Evolutionary conservation across 2,329 filamentous ascomycete genomes (phyloP).

Genomic region (Sphaerostilbella broomeana): DNA sequence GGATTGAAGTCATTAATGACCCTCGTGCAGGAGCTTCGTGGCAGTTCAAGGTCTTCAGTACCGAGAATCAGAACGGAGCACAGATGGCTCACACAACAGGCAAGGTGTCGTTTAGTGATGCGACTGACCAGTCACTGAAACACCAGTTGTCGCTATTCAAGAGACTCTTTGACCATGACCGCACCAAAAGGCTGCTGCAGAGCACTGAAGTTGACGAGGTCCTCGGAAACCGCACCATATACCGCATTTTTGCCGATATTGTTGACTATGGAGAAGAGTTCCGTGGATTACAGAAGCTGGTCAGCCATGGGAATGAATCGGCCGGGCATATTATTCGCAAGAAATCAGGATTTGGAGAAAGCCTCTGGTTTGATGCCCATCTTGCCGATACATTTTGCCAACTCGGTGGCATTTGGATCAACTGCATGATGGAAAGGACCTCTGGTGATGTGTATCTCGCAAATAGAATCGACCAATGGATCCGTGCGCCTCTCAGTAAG

Average conservation of each 20-base stretch:
- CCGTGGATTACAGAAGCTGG: slow-evolving; percentile 24
- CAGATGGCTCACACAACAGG: slow-evolving; percentile 2
- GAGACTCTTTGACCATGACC: slow-evolving; percentile 25
- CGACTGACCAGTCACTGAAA: neutral
- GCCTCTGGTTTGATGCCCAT: slow-evolving; percentile 22
- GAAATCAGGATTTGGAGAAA: slow-evolving; percentile 5
- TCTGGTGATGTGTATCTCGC: slow-evolving; percentile 28
- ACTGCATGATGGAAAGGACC: slow-evolving; percentile 26
- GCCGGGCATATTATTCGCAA: slow-evolving; percentile 24
- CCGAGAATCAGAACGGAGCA: neutral
- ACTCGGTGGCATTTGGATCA: slow-evolving; percentile 31
- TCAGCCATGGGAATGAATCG: slow-evolving; percentile 22
- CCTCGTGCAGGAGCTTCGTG: neutral
- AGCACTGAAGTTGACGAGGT: slow-evolving; percentile 24
- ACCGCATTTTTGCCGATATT: slow-evolving; percentile 27
- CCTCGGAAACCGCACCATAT: slow-evolving; percentile 31
- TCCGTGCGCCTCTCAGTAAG: slow-evolving; percentile 23
- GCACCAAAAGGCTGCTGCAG: slow-evolving; percentile 24
- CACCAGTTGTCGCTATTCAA: slow-evolving; percentile 6
- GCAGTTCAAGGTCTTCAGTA: slow-evolving; percentile 4
- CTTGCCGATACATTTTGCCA: slow-evolving; percentile 30
- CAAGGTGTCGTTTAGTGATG: neutral
- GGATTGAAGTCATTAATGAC: slow-evolving; percentile 19
- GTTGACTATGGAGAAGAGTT: slow-evolving; percentile 27
- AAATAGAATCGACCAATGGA: slow-evolving; percentile 25